phyloP scores from a whole-genome alignment of 75 land plant genomes.

The Azolla pinnata region DNA sequence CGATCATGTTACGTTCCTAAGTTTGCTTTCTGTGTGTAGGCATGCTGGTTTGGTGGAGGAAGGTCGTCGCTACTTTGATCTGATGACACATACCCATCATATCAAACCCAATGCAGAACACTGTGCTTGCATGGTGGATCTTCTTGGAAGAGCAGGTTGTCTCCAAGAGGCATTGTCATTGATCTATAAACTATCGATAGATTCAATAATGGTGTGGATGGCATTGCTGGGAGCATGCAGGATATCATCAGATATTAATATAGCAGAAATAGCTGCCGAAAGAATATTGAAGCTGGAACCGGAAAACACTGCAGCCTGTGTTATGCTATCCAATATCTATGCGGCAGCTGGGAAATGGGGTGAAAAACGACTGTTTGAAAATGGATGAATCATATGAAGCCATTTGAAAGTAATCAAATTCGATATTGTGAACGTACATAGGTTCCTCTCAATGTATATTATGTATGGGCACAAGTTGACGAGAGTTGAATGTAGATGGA shows the following conservation, averaged over 20 bases:
- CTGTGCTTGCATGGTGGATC: constrained; percentile 54
- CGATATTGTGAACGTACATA: no score
- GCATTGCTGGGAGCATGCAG: constrained; percentile 54
- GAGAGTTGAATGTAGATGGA: no score
- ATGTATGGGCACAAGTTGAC: no score
- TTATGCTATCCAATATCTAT: constrained; percentile 53
- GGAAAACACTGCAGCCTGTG: constrained; percentile 45
- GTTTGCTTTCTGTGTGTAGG: constrained; percentile 60
- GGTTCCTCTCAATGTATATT: no score
- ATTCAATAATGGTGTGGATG: constrained; percentile 54
- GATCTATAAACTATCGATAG: constrained; percentile 27
- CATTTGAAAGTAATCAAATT: no score
- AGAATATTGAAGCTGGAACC: constrained; percentile 42
- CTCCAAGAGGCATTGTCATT: constrained; percentile 36
- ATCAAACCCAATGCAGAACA: constrained; percentile 39
- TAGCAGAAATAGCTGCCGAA: constrained; percentile 45
- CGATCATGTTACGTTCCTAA: constrained; percentile 38
- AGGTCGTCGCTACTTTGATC: constrained; percentile 31
- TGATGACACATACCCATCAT: constrained; percentile 24
- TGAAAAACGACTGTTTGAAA: constrained; percentile 16
- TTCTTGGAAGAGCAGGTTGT: constrained; percentile 46
- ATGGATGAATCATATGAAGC: no score
- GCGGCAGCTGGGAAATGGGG: constrained; percentile 33
- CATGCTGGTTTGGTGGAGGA: constrained; percentile 45
- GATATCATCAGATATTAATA: constrained; percentile 37